phyloP scores from a whole-genome alignment of 805 yeast species.

The Saturnispora hagleri region DNA sequence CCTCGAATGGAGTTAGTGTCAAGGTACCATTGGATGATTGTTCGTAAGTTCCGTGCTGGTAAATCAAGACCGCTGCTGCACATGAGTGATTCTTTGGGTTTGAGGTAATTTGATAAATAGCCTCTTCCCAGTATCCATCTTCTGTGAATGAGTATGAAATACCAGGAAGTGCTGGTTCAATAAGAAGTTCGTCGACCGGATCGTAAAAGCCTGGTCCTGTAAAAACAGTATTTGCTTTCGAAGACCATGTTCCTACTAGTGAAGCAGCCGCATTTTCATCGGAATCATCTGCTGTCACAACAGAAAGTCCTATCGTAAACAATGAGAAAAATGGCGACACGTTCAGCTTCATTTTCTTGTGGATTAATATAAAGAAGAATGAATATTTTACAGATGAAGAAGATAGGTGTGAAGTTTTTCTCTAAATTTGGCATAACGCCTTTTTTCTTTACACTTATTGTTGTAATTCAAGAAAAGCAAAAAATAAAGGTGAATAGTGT shows the following conservation, averaged over 20 bases:
- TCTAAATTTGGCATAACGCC: not conserved
- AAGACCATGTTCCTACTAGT: conserved; percentile 87
- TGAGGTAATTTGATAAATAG: conserved; percentile 68
- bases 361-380: not conserved
- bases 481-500: not conserved
- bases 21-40: conserved; percentile 58
- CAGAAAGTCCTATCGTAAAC: not conserved
- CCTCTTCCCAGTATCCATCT: conserved; percentile 89
- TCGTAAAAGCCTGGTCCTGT: conserved; percentile 96
- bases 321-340: not conserved
- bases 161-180: conserved; percentile 96
- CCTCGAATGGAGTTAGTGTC: conserved; percentile 59
- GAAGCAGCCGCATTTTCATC: conserved; percentile 7
- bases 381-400: not conserved
- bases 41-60: conserved; percentile 81
- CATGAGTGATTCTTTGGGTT: conserved; percentile 71
- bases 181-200: conserved; percentile 88
- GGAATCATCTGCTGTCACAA: conserved; percentile 7
- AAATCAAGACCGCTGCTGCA: conserved; percentile 72
- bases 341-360: not conserved
- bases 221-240: conserved; percentile 87
- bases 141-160: conserved; percentile 85
- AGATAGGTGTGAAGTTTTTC: not conserved
- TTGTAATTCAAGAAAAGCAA: not conserved
- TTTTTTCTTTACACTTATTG: not conserved